Percentiles rank a stretch among this genome's conserved stretches.
Evolutionary conservation across 208 protist species (phyloP).

Genomic region (Crithidia bombi): DNA sequence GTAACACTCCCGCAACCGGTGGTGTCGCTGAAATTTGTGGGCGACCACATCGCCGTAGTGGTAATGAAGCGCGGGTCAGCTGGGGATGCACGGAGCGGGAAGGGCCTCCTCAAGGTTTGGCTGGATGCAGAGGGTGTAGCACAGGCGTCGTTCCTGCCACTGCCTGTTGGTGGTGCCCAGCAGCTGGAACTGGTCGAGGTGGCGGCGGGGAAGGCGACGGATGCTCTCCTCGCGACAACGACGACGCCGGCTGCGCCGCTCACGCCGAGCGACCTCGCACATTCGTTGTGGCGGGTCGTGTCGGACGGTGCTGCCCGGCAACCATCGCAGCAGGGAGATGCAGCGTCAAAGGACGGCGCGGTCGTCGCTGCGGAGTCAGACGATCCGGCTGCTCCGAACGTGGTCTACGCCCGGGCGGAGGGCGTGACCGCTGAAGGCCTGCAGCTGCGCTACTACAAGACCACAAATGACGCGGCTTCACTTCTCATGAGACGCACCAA

Average conservation of each 20-base stretch:
- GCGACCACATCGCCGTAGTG: constrained; percentile 12
- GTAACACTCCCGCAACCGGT: constrained; percentile 38
- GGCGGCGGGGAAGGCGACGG: not conserved
- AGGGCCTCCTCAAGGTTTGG: constrained; percentile 27
- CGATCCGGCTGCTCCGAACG: constrained; percentile 13
- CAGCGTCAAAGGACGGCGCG: not conserved
- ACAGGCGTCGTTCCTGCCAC: constrained; percentile 23
- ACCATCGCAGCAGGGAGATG: not conserved
- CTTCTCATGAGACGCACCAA: not conserved
- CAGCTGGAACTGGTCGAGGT: constrained; percentile 29
- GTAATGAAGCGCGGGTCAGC: not conserved
- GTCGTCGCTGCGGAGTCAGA: not conserved
- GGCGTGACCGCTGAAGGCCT: constrained; percentile 15
- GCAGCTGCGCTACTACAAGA: constrained; percentile 32
- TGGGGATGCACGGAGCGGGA: not conserved
- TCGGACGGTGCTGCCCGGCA: not conserved
- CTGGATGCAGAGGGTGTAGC: constrained; percentile 7
- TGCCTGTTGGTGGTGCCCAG: constrained; percentile 7
- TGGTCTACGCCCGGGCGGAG: constrained; percentile 36
- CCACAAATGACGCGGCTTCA: not conserved
- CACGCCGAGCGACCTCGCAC: constrained; percentile 14
- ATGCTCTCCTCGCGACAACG: not conserved
- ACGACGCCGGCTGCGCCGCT: not conserved
- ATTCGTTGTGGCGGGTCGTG: constrained; percentile 26
- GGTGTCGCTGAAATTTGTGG: constrained; percentile 30